A percentile compares a stretch with the other conserved stretches of the same genome.
phyloP scores from a whole-genome alignment of 352 stramenopile genomes.

The Phytophthora parvispora region DNA sequence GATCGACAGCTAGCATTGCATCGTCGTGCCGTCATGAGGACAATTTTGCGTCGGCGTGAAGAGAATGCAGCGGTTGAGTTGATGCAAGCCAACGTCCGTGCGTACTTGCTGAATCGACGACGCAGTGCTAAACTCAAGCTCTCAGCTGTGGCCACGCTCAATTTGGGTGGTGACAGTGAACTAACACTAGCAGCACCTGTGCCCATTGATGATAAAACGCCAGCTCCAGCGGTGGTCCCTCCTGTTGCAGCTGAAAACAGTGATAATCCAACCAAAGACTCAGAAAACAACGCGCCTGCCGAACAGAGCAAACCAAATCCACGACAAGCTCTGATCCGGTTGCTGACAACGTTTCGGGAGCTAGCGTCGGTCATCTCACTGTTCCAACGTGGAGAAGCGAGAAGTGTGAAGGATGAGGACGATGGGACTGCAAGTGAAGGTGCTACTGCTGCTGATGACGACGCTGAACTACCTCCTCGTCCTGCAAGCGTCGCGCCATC shows the following conservation, averaged over 20 bases:
- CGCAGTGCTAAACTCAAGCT: slow-evolving; percentile 29
- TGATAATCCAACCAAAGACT: not conserved
- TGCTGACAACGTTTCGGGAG: slow-evolving; percentile 40
- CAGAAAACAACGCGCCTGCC: not conserved
- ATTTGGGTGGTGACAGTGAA: slow-evolving; percentile 18
- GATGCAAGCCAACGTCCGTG: slow-evolving; percentile 72
- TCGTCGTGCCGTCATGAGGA: slow-evolving; percentile 62
- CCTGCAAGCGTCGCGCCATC: slow-evolving; percentile 1
- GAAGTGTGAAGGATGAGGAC: slow-evolving; percentile 13
- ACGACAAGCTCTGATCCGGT: slow-evolving; percentile 24
- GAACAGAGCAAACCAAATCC: slow-evolving; percentile 15
- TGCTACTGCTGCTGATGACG: not conserved
- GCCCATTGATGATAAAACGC: slow-evolving; percentile 4
- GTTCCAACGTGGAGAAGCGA: slow-evolving; percentile 17
- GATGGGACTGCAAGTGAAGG: not conserved
- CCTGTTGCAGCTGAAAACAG: slow-evolving; percentile 5
- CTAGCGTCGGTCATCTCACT: slow-evolving; percentile 32
- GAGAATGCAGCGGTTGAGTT: slow-evolving; percentile 66
- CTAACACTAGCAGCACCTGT: not conserved
- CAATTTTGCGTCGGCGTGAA: slow-evolving; percentile 52
- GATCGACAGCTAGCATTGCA: slow-evolving; percentile 61
- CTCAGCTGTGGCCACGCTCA: not conserved
- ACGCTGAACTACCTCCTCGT: slow-evolving; percentile 4
- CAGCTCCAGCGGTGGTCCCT: slow-evolving; percentile 1
- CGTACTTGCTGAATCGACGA: slow-evolving; percentile 65